phyloP scores from a whole-genome alignment of 1,139 yeast species.

The Hyphopichia fennica region DNA sequence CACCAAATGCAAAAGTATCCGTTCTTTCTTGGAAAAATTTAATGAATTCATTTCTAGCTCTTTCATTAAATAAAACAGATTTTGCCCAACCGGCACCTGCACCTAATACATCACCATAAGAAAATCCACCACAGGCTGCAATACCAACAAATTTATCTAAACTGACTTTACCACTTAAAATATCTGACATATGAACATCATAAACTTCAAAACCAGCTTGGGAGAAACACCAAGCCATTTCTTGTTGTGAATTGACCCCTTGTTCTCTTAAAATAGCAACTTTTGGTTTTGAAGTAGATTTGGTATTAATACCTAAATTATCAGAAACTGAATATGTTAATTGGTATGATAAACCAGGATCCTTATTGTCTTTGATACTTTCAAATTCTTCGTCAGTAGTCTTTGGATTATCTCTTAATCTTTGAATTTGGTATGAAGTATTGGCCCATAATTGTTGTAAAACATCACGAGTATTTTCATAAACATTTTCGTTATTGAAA shows the following conservation, averaged over 20 bases:
- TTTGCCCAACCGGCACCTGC: slow-evolving; percentile 99
- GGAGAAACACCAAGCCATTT: slow-evolving; percentile 97
- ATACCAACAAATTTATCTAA: slow-evolving; percentile 84
- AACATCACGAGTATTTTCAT: slow-evolving; percentile 59
- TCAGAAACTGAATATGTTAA: slow-evolving; percentile 65
- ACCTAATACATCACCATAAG: slow-evolving; percentile 98
- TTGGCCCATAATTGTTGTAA: slow-evolving; percentile 85
- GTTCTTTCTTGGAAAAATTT: slow-evolving; percentile 80
- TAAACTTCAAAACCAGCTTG: slow-evolving; percentile 92
- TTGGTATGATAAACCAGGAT: slow-evolving; percentile 88
- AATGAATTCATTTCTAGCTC: slow-evolving; percentile 72
- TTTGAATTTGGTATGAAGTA: slow-evolving; percentile 89
- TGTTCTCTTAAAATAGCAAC: slow-evolving; percentile 98
- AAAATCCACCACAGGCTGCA: slow-evolving; percentile 99
- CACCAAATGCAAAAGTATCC: slow-evolving; percentile 98
- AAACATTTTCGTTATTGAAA: slow-evolving; percentile 47
- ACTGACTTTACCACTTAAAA: slow-evolving; percentile 69
- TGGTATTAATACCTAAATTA: slow-evolving; percentile 30
- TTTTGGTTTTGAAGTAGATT: slow-evolving; percentile 55
- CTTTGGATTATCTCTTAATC: slow-evolving; percentile 90
- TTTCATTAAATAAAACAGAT: slow-evolving; percentile 85
- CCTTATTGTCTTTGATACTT: slow-evolving; percentile 70
- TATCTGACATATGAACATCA: slow-evolving; percentile 97
- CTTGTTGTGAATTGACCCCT: slow-evolving; percentile 98
- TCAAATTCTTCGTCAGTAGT: slow-evolving; percentile 86